Base-by-base conservation (phyloP, 192 early-diverging fungal species). In the Gigaspora rosea region DNA sequence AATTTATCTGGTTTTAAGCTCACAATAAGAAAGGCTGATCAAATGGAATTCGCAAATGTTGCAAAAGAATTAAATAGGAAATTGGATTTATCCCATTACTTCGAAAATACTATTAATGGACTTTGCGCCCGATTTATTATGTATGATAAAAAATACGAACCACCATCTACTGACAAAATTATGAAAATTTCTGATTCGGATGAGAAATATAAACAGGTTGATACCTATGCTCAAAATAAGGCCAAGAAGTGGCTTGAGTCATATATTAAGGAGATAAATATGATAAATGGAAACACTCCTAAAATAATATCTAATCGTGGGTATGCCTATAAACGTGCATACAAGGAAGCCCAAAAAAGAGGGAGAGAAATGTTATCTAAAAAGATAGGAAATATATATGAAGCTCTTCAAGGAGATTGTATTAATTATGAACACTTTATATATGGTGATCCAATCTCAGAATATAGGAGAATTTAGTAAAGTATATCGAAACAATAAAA, bases 181-280 rank as follows among this genome's bases (percentile, higher is more conserved):
- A 27, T 27, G 27, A 0, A 27, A 27, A 27, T 27, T 27, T 27
- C 27, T 27, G 27, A 27, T 1, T 27, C 1, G 27, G 27, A 27
- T 27, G 27, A 27, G 27, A 27, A 27, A 1, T 27, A 27, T 27
- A 27, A 27, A 27, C 27, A 27, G 27, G 1, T 27, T 27, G 27
- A 27, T 27, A 27, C 1, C 27, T 27, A 27, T 27, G 27, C 27
- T 27, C 27, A 27, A 27, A 27, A 52, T 16, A 72, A 72, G 32
- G 35, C 71, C 54, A 71, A 71, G 71, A 56, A 52, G 22, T 72
- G 54, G 54, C 33, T 72, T 54, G 71, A 72, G 71, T 18, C 8
- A 72, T 72, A 35, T 52, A 27, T 71, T n/a, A 71, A 71, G 49
- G 69, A 71, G 32, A 71, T 68, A 46, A 61, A 61, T 61, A 18